A percentile compares a stretch with the other conserved stretches of the same genome.
These are phyloP conservation scores for Apophysomyces sp. DNA, from an alignment of 371 early-diverging fungal species.

Conservation along the genomic window DNA sequence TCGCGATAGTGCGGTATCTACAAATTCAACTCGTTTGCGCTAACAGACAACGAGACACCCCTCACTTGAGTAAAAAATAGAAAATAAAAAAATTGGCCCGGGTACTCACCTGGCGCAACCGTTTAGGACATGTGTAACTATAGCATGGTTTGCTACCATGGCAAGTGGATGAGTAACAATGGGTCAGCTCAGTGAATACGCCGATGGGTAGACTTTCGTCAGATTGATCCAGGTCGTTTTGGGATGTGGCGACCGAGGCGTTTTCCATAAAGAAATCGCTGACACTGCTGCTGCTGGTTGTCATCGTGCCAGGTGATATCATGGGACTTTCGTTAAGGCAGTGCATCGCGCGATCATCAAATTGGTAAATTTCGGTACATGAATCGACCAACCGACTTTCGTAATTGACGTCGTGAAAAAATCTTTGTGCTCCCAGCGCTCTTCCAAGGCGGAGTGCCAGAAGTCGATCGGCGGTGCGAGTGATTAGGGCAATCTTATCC, in stretches of 20 bases:
- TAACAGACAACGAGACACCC: not conserved
- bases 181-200: slow-evolving; percentile 79
- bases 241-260: not conserved
- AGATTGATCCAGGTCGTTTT: not conserved
- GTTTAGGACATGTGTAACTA: slow-evolving; percentile 78
- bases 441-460: slow-evolving; percentile 70
- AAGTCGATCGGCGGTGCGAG: slow-evolving; percentile 63
- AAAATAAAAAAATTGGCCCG: not conserved
- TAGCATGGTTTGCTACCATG: slow-evolving; percentile 72
- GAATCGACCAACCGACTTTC: slow-evolving; percentile 65
- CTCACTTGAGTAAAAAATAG: not conserved
- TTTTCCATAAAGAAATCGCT: slow-evolving; percentile 4
- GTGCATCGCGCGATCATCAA: slow-evolving; percentile 42
- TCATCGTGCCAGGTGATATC: slow-evolving; percentile 11
- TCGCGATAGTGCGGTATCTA: not conserved
- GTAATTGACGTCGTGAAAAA: slow-evolving; percentile 75
- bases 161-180: slow-evolving; percentile 93
- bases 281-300: slow-evolving; percentile 2
- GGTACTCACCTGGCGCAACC: slow-evolving; percentile 1
- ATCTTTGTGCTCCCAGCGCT: slow-evolving; percentile 63
- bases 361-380: slow-evolving; percentile 60
- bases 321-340: slow-evolving; percentile 6
- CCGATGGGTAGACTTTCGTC: slow-evolving; percentile 58
- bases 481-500: slow-evolving; percentile 53
- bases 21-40: slow-evolving; percentile 4